A percentile compares a stretch with the other conserved stretches of the same genome.
Evolutionary conservation across 148 eudicot genomes (phyloP).

Genomic region (Persicaria tinctoria): DNA sequence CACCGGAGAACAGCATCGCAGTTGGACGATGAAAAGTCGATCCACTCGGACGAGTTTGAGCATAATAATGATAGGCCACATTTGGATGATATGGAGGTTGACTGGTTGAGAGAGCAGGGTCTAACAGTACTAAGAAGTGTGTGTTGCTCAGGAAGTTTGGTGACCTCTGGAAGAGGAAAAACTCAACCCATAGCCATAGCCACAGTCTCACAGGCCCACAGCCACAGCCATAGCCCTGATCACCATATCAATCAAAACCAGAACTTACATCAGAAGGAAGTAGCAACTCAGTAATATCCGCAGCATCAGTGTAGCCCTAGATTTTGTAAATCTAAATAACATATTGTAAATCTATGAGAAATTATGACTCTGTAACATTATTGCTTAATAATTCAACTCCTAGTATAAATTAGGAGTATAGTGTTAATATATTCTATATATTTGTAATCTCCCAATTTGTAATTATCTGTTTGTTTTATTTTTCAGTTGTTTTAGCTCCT

Average conservation of each 20-base stretch:
- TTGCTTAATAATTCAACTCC: too few species aligned
- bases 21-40: constrained; percentile 25
- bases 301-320: background rate
- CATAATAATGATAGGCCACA: constrained; percentile 22
- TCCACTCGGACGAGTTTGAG: constrained; percentile 33
- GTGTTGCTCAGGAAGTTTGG: constrained; percentile 52
- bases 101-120: constrained; percentile 25
- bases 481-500: too few species aligned
- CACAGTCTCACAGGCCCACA: too few species aligned
- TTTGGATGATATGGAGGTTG: constrained; percentile 37
- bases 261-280: constrained; percentile 19
- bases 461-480: too few species aligned
- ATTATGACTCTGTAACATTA: too few species aligned
- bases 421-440: too few species aligned
- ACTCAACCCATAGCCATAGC: background rate
- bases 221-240: too few species aligned
- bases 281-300: constrained; percentile 16
- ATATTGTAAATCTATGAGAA: too few species aligned
- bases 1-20: constrained; percentile 24
- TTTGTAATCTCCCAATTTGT: too few species aligned
- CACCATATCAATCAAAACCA: background rate
- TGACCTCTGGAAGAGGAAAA: constrained; percentile 44
- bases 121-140: constrained; percentile 32
- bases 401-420: too few species aligned
- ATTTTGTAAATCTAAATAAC: too few species aligned